Evolutionary conservation across 179 eudicot genomes (phyloP).

Genomic region (Monotropa hypopitys): DNA sequence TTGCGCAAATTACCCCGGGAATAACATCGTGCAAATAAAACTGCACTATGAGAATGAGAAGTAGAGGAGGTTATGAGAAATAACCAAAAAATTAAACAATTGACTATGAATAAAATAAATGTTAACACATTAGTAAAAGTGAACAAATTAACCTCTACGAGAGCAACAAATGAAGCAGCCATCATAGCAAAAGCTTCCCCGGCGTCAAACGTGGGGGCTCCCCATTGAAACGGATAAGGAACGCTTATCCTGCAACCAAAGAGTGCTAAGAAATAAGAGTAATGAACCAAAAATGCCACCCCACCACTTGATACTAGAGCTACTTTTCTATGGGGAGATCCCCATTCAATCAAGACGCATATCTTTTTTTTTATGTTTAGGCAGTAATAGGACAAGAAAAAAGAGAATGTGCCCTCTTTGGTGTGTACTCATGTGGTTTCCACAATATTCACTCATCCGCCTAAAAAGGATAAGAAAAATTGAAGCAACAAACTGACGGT

Average conservation of each 20-base stretch:
- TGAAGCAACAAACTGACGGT: background rate
- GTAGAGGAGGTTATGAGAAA: background rate
- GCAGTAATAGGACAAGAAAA: background rate
- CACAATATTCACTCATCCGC: background rate
- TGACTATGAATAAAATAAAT: background rate
- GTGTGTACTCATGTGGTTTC: background rate
- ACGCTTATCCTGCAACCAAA: constrained; percentile 59
- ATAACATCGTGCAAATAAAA: background rate
- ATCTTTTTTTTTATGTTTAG: background rate
- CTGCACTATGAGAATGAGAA: background rate
- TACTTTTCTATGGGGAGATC: background rate
- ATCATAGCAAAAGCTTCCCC: constrained; percentile 61
- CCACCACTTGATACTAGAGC: background rate
- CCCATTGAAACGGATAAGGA: constrained; percentile 98
- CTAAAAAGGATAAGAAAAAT: background rate
- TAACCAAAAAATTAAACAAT: background rate
- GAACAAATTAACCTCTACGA: constrained; percentile 42
- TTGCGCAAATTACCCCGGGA: background rate
- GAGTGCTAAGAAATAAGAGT: background rate
- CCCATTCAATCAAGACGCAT: no score
- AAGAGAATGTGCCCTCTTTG: background rate
- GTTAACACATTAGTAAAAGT: background rate
- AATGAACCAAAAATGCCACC: background rate
- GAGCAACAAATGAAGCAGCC: constrained; percentile 58
- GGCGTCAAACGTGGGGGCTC: constrained; percentile 79